Evolutionary conservation across 169 alveolate species (phyloP).

Genomic region (Cryptosporidium baileyi): DNA sequence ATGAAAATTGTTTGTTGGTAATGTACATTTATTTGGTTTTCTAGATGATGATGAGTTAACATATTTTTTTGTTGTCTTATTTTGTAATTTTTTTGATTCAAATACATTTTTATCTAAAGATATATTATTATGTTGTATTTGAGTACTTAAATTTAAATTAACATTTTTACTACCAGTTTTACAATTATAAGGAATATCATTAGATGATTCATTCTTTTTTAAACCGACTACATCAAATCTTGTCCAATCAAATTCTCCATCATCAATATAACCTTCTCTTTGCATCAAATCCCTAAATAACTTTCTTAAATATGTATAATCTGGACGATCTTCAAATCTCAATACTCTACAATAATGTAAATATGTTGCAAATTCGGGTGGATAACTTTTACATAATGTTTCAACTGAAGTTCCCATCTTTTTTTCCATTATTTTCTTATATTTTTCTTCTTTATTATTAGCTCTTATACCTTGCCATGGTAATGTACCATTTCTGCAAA

Average conservation of each 20-base stretch:
- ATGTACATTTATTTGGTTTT: constrained; percentile 1
- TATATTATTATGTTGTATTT: not conserved
- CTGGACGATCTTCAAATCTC: constrained; percentile 86
- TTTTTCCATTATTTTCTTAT: constrained; percentile 85
- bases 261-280: constrained; percentile 66
- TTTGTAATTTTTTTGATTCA: not conserved
- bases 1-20: not conserved
- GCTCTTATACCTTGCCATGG: constrained; percentile 88
- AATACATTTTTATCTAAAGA: not conserved
- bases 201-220: constrained; percentile 13
- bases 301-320: constrained; percentile 77
- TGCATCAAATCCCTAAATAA: constrained; percentile 73
- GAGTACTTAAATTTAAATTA: not conserved
- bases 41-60: constrained; percentile 51
- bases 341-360: constrained; percentile 78
- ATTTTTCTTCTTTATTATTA: constrained; percentile 82
- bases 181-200: not conserved
- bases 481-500: constrained; percentile 81
- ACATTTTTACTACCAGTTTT: not conserved
- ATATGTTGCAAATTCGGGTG: constrained; percentile 77
- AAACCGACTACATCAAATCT: not conserved
- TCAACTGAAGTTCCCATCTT: constrained; percentile 84
- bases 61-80: not conserved
- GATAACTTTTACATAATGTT: constrained; percentile 82
- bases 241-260: constrained; percentile 59